Percentiles rank a stretch among this genome's conserved stretches.
phyloP scores from a whole-genome alignment of 306 rosid species.

The Vigna trinervia region DNA sequence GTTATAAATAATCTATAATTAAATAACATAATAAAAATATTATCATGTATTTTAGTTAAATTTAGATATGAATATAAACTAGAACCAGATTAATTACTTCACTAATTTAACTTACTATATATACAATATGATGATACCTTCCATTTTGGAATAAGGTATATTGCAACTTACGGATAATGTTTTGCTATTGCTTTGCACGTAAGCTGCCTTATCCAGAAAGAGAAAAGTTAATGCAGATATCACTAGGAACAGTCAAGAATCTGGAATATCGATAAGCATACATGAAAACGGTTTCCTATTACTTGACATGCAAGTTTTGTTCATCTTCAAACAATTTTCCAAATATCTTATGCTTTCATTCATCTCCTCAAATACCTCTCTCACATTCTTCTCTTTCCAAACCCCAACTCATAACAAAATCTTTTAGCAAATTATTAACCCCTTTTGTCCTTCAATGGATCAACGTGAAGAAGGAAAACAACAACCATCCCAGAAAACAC shows the following conservation, averaged over 20 bases:
- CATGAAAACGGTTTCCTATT: constrained; percentile 52
- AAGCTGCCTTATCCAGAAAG: constrained; percentile 40
- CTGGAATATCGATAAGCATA: constrained; percentile 51
- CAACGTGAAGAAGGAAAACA: constrained; percentile 54
- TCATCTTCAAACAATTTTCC: constrained; percentile 49
- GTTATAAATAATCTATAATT: too few relatives aligned
- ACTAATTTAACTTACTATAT: too few relatives aligned
- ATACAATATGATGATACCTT: constrained; percentile 13
- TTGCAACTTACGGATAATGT: constrained; percentile 46
- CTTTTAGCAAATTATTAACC: neutral
- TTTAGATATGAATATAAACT: too few relatives aligned
- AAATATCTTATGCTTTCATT: neutral
- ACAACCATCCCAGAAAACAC: constrained; percentile 54
- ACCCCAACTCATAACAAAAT: constrained; percentile 12
- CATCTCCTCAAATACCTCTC: constrained; percentile 44
- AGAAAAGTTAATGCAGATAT: constrained; percentile 15
- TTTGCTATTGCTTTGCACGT: constrained; percentile 44
- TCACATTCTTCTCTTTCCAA: constrained; percentile 19
- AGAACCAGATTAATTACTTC: too few relatives aligned
- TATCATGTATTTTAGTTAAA: too few relatives aligned
- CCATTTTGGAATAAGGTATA: constrained; percentile 45
- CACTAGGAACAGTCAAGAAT: constrained; percentile 49
- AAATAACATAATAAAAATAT: too few relatives aligned
- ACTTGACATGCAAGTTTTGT: constrained; percentile 59
- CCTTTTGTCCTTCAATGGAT: constrained; percentile 45